Conservation (phyloP, 257 asterid species). For the Fraxinus pennsylvanica region DNA sequence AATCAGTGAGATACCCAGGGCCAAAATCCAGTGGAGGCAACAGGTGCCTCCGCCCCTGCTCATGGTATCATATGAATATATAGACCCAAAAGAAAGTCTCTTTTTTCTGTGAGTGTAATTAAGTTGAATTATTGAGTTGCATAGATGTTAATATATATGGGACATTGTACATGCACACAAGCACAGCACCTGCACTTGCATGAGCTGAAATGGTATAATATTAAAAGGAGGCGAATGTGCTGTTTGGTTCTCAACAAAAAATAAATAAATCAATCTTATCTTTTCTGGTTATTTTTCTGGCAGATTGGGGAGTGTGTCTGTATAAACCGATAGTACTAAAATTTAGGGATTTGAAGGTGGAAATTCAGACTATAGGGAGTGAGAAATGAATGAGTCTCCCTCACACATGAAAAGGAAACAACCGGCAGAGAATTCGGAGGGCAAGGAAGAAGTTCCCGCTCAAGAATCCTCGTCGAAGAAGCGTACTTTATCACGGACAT, state of each 20-base stretch:
- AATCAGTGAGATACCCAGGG: neutral
- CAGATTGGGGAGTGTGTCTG: conserved; percentile 4
- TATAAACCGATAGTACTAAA: neutral
- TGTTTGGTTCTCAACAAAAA: neutral
- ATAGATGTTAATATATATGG: neutral
- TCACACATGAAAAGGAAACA: conserved; percentile 61
- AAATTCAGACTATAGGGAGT: conserved; percentile 10
- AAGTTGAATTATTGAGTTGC: neutral
- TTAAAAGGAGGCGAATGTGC: neutral
- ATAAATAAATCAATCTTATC: neutral
- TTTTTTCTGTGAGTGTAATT: too few relatives aligned
- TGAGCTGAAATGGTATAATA: neutral
- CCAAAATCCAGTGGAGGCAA: neutral
- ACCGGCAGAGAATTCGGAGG: conserved; percentile 43
- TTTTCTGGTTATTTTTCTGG: neutral
- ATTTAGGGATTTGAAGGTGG: neutral
- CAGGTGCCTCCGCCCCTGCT: neutral
- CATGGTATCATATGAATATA: neutral
- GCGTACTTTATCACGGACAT: conserved; percentile 57
- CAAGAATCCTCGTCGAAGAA: conserved; percentile 53
- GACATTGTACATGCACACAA: too few relatives aligned
- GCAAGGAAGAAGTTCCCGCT: conserved; percentile 27
- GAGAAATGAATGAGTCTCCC: conserved; percentile 45
- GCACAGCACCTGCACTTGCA: neutral
- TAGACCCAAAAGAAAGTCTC: neutral